Percentiles rank a stretch among this genome's conserved stretches.
phyloP scores from a whole-genome alignment of 1,284 basidiomycete genomes.

The Taiwanofungus camphoratus region DNA sequence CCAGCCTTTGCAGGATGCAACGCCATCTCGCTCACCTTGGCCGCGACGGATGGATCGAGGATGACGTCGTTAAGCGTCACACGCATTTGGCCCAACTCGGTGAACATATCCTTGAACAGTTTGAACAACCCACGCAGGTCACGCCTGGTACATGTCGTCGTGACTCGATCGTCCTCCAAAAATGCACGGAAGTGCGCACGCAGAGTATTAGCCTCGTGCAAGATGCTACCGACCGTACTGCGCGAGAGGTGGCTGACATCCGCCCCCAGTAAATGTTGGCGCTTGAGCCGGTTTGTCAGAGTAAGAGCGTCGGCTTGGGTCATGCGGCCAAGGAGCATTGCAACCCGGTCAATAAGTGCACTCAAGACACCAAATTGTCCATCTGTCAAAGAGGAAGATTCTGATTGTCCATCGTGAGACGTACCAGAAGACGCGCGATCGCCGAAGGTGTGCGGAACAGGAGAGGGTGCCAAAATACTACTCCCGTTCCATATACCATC shows the following conservation, averaged over 20 bases:
- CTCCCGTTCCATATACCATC: slow-evolving; percentile 36
- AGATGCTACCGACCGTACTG: slow-evolving; percentile 73
- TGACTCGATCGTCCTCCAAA: slow-evolving; percentile 60
- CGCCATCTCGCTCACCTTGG: slow-evolving; percentile 64
- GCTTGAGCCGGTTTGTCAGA: slow-evolving; percentile 84
- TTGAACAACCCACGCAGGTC: slow-evolving; percentile 85
- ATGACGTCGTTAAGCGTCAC: slow-evolving; percentile 86
- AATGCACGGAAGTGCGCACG: slow-evolving; percentile 75
- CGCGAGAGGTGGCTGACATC: slow-evolving; percentile 88
- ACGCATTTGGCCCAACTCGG: slow-evolving; percentile 79
- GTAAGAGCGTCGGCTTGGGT: slow-evolving; percentile 83
- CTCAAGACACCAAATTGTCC: slow-evolving; percentile 43
- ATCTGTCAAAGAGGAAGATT: slow-evolving; percentile 63
- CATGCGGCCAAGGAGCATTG: slow-evolving; percentile 64
- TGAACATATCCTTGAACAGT: slow-evolving; percentile 80
- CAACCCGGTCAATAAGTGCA: slow-evolving; percentile 67
- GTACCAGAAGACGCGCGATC: slow-evolving; percentile 35
- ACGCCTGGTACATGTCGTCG: slow-evolving; percentile 65
- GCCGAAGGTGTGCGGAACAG: slow-evolving; percentile 31
- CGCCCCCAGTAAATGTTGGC: slow-evolving; percentile 79
- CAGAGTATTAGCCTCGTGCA: slow-evolving; percentile 67
- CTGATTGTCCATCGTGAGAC: slow-evolving; percentile 54
- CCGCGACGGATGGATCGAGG: slow-evolving; percentile 77
- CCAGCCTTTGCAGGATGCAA: slow-evolving; percentile 59
- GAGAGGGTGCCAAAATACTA: slow-evolving; percentile 28